phyloP scores from a whole-genome alignment of 2,329 filamentous ascomycete species.

The Venturia oleaginea region DNA sequence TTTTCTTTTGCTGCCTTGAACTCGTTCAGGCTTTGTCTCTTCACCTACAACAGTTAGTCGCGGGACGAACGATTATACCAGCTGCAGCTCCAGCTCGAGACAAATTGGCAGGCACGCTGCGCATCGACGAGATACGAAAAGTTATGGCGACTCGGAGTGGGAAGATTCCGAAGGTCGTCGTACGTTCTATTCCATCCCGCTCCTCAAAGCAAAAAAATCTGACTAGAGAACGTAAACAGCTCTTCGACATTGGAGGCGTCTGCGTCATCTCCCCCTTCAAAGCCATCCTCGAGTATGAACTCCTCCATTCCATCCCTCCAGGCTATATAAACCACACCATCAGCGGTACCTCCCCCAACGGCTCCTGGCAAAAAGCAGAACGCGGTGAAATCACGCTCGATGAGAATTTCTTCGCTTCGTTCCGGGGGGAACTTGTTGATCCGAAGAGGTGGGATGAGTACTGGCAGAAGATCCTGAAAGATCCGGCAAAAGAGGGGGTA shows the following conservation, averaged over 20 bases:
- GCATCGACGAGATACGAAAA: background rate
- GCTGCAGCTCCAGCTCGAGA: too few relatives aligned
- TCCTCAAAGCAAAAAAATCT: too few relatives aligned
- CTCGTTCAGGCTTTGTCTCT: too few relatives aligned
- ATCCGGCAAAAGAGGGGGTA: conserved; percentile 24
- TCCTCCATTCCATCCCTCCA: conserved; percentile 62
- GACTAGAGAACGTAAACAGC: too few relatives aligned
- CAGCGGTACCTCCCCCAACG: conserved; percentile 64
- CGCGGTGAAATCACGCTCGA: conserved; percentile 73
- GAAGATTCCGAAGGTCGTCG: conserved; percentile 8
- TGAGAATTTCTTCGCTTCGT: conserved; percentile 63
- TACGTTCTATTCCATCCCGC: background rate
- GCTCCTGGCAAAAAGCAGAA: conserved; percentile 84
- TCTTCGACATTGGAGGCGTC: conserved; percentile 96
- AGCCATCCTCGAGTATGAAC: conserved; percentile 85
- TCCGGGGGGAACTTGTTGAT: conserved; percentile 64
- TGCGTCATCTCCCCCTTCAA: conserved; percentile 89
- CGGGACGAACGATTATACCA: too few relatives aligned
- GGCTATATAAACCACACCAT: conserved; percentile 93
- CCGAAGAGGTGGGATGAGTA: conserved; percentile 59
- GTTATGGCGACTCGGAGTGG: background rate
- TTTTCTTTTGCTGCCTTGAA: too few relatives aligned
- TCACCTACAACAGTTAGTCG: too few relatives aligned
- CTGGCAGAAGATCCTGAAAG: conserved; percentile 38
- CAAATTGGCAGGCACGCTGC: background rate